Conservation (phyloP, 2,329 filamentous ascomycete genomes). For the Lasiodiplodia sp. region DNA sequence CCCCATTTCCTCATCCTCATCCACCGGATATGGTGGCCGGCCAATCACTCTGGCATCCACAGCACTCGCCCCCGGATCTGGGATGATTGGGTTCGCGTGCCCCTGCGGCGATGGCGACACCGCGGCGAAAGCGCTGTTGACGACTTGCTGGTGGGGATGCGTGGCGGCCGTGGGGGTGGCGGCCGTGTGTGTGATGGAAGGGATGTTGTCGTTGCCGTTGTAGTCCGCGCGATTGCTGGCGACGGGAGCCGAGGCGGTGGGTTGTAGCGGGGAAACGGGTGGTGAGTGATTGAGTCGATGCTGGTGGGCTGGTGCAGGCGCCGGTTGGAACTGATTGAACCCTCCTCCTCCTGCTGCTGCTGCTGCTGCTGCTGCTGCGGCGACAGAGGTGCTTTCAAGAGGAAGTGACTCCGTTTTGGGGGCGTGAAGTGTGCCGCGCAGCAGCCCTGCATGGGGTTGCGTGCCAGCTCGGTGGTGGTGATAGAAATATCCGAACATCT, state of each 20-base stretch:
- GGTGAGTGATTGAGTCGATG: background rate
- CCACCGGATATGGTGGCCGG: conserved; percentile 6
- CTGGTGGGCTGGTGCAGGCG: background rate
- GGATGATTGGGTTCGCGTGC: conserved; percentile 14
- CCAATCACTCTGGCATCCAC: background rate
- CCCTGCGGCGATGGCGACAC: background rate
- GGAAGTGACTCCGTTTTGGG: background rate
- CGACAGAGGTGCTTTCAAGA: background rate
- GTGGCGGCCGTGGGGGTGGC: conserved; percentile 1
- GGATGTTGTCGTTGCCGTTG: conserved; percentile 1
- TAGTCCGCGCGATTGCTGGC: background rate
- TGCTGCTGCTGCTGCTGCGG: background rate
- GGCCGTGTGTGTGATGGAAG: conserved; percentile 12
- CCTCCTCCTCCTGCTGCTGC: background rate
- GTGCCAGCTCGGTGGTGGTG: conserved; percentile 33
- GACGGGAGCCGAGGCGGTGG: background rate
- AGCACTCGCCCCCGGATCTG: background rate
- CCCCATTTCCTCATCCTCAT: conserved; percentile 15
- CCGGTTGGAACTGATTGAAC: background rate
- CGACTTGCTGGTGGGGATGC: background rate
- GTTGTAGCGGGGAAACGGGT: conserved; percentile 1
- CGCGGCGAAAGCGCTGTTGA: background rate
- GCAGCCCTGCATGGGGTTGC: background rate
- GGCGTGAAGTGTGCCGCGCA: background rate
- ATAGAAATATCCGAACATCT: conserved; percentile 36